Evolutionary conservation across 805 yeast genomes (phyloP).

Genomic region (Saccharomycopsis amapae): DNA sequence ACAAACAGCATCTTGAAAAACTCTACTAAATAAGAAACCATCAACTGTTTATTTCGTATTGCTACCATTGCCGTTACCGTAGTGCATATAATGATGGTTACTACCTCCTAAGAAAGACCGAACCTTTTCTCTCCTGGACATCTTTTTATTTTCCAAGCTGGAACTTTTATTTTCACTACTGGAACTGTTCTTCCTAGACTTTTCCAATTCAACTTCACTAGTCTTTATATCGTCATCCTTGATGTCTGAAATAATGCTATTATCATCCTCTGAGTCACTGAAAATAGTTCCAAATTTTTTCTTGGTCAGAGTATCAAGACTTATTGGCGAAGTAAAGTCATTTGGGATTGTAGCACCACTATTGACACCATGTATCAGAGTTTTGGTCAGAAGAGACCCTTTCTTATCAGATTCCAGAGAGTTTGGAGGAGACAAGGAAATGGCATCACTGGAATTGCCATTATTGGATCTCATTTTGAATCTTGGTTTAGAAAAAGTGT

Average conservation of each 20-base stretch:
- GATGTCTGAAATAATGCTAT: conserved; percentile 5
- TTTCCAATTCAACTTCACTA: not conserved
- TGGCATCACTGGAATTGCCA: not conserved
- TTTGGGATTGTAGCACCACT: not conserved
- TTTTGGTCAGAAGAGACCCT: not conserved
- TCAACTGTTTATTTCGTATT: too few relatives aligned
- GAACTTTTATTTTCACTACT: not conserved
- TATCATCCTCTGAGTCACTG: conserved; percentile 16
- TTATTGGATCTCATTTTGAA: conserved; percentile 3
- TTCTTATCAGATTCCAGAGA: not conserved
- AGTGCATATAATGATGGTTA: conserved; percentile 5
- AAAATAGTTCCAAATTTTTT: conserved; percentile 16
- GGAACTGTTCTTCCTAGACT: not conserved
- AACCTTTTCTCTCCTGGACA: conserved; percentile 15
- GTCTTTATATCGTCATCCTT: not conserved
- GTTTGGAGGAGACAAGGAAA: not conserved
- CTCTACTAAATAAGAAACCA: too few relatives aligned
- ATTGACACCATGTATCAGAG: not conserved
- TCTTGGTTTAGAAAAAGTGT: not conserved
- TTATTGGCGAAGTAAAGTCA: conserved; percentile 10
- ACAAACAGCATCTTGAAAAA: too few relatives aligned
- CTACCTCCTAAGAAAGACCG: conserved; percentile 16
- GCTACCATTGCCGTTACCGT: too few relatives aligned
- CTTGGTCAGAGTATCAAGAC: conserved; percentile 14
- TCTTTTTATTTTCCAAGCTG: not conserved